Percentiles rank a stretch among this genome's conserved stretches.
These are phyloP conservation scores for Lipomyces japonicus DNA, from an alignment of 805 yeast genomes.

Conservation along the genomic window DNA sequence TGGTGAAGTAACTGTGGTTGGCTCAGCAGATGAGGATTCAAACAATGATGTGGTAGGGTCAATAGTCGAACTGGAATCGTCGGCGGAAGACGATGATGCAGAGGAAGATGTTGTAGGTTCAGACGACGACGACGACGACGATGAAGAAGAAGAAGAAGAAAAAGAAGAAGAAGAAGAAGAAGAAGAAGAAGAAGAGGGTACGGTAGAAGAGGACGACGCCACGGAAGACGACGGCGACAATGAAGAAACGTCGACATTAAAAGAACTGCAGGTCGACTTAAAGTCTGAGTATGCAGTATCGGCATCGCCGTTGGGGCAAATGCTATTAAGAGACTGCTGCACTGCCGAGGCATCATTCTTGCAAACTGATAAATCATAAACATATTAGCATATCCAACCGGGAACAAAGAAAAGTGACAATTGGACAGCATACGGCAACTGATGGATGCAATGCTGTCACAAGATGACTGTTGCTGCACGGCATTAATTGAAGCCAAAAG, in stretches of 20 bases:
- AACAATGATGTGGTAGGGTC: conserved; percentile 4
- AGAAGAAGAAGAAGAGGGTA: conserved; percentile 22
- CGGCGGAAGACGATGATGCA: conserved; percentile 12
- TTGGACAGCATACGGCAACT: conserved; percentile 42
- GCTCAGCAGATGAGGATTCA: background rate
- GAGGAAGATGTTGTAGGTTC: conserved; percentile 7
- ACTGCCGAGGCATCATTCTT: conserved; percentile 51
- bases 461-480: conserved; percentile 53
- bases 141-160: background rate
- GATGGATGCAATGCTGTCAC: conserved; percentile 60
- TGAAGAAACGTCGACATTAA: conserved; percentile 10
- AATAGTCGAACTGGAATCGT: conserved; percentile 4
- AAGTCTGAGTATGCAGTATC: conserved; percentile 60
- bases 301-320: conserved; percentile 64
- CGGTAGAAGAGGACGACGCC: conserved; percentile 10
- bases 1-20: conserved; percentile 27
- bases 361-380: conserved; percentile 46
- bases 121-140: conserved; percentile 15
- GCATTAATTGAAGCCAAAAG: conserved; percentile 80
- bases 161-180: conserved; percentile 25
- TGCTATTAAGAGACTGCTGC: conserved; percentile 57
- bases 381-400: background rate
- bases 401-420: background rate
- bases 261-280: conserved; percentile 33
- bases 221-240: conserved; percentile 10